Evolutionary conservation across 495 filamentous ascomycete species (phyloP).

Genomic region (Chaetomium tenue): DNA sequence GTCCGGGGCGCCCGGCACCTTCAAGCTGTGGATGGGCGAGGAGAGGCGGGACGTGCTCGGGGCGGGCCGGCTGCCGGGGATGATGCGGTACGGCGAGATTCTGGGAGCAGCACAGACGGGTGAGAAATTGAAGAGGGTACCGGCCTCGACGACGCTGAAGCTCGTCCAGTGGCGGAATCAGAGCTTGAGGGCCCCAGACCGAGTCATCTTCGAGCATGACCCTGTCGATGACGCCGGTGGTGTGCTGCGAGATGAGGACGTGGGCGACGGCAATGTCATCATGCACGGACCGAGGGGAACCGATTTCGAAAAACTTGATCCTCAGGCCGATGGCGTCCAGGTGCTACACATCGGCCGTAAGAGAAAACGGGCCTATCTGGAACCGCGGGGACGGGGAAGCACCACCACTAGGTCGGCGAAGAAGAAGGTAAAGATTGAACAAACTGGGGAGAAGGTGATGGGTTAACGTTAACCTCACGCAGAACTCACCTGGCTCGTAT

Average conservation of each 20-base stretch:
- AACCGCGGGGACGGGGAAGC: not conserved
- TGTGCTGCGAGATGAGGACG: conserved; percentile 24
- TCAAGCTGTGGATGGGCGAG: conserved; percentile 43
- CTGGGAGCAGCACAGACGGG: not conserved
- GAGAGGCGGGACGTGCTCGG: conserved; percentile 48
- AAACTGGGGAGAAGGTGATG: not conserved
- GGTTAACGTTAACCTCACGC: not conserved
- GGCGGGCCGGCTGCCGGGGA: conserved; percentile 41
- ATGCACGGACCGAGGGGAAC: not conserved
- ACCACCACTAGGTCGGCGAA: not conserved
- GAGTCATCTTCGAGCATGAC: conserved; percentile 31
- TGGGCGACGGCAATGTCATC: conserved; percentile 8
- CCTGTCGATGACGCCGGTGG: conserved; percentile 15
- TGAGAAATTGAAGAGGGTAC: not conserved
- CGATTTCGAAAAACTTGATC: not conserved
- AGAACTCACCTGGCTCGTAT: not conserved
- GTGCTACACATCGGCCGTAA: not conserved
- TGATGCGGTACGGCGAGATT: conserved; percentile 29
- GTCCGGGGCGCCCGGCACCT: conserved; percentile 40
- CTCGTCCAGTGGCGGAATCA: not conserved
- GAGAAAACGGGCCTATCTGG: not conserved
- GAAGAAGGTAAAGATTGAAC: not conserved
- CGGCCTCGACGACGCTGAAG: not conserved
- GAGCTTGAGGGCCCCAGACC: conserved; percentile 12
- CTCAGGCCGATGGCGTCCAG: not conserved